A percentile compares a stretch with the other conserved stretches of the same genome.
phyloP scores from a whole-genome alignment of 495 filamentous ascomycete genomes.

The Aspergillus biplanus region DNA sequence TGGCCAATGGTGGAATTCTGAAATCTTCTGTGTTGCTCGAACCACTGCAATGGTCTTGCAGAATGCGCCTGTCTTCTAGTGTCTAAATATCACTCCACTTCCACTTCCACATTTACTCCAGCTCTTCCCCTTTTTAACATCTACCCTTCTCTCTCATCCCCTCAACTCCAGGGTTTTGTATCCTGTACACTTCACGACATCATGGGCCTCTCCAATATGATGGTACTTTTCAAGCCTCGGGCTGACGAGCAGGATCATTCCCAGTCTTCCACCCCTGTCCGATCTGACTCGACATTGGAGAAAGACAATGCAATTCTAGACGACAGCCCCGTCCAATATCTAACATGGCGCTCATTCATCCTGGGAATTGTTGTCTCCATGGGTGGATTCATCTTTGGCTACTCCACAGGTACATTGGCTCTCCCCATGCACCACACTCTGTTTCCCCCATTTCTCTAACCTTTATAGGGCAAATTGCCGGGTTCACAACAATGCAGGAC shows the following conservation, averaged over 20 bases:
- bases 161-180: conserved; percentile 10
- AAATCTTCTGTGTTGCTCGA: not conserved
- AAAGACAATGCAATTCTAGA: conserved; percentile 47
- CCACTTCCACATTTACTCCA: conserved; percentile 22
- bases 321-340: conserved; percentile 49
- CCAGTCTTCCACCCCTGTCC: conserved; percentile 42
- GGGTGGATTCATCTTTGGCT: conserved; percentile 79
- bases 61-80: not conserved
- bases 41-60: not conserved
- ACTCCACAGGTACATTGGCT: conserved; percentile 58
- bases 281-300: conserved; percentile 42
- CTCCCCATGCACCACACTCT: not conserved
- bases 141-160: conserved; percentile 12
- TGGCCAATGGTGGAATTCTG: not conserved
- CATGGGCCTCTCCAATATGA: conserved; percentile 44
- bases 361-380: conserved; percentile 62
- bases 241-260: conserved; percentile 38
- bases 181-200: conserved; percentile 24
- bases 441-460: conserved; percentile 5
- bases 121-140: conserved; percentile 22
- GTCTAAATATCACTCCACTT: conserved; percentile 20
- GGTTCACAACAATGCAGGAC: conserved; percentile 65
- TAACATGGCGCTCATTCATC: conserved; percentile 55
- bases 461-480: conserved; percentile 55
- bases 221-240: conserved; percentile 38